Evolutionary conservation across 2,329 filamentous ascomycete genomes (phyloP), one percentile per base, ranked within the genome.

Genomic region (Gliomastix tumulicola): DNA sequence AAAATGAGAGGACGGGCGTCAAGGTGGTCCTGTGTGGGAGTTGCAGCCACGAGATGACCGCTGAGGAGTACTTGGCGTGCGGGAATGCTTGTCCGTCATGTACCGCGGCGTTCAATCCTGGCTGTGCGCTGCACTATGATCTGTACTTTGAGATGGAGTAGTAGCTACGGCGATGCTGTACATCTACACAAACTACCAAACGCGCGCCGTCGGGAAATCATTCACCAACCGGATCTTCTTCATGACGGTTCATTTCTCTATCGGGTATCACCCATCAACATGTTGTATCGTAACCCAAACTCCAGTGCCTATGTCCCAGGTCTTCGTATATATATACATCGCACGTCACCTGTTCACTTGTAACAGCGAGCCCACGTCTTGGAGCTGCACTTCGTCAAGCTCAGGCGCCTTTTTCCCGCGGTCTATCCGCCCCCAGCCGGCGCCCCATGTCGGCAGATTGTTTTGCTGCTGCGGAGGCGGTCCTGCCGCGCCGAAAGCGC

Each of bases 361-460:
- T 15, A 44, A 35, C 11, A 44, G 25, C 16, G 34, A 31, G 13
- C 41, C 41, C n/a, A 49, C 44, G 28, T 48, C 45, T 7, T 48
- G 42, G 35, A 46, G 39, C 18, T 45, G 44, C 15, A 45, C 47
- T 32, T 11, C 43, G 32, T 27, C 38, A 35, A n/a, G 51, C 51
- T 18, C 47, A 43, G 34, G 32, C 19, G 11, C 17, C 16, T 13
- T 15, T 31, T 16, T 35, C 21, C 20, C 35, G 13, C 35, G 27
- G 22, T 55, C 53, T n/a, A 55, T 51, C 18, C 54, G 44, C 9
- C 54, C 54, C 54, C 54, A 57, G 25, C 50, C 50, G 1, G 50
- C 50, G 5, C 50, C 49, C 50, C 50, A 54, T 1, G 41, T 41
- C 15, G 50, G 49, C 28, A 44, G 18, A 18, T 43, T 41, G 27